These are phyloP conservation scores for Solanum aculeatissimum DNA, from an alignment of 305 asterid genomes.

Conservation along the genomic window DNA sequence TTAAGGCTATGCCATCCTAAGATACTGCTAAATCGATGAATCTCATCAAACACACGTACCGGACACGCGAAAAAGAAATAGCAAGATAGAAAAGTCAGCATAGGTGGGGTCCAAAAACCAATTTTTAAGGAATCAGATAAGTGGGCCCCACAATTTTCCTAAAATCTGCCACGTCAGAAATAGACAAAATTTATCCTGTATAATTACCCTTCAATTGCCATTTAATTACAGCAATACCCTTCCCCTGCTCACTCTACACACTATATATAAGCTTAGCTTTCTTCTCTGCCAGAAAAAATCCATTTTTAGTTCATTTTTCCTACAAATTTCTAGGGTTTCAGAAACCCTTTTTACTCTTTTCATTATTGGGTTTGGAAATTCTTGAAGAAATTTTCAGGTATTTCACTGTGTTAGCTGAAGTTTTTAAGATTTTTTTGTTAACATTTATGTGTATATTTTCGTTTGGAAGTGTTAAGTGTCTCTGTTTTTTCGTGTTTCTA, in stretches of 20 bases:
- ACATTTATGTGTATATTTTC: background rate
- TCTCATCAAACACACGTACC: no score
- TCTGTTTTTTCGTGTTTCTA: background rate
- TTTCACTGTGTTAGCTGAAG: background rate
- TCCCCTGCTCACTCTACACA: background rate
- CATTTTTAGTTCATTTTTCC: background rate
- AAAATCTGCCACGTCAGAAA: background rate
- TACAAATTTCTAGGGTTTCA: background rate
- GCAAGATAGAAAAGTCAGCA: no score
- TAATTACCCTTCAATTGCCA: background rate
- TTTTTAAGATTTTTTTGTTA: background rate
- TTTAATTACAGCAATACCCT: background rate
- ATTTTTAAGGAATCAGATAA: background rate
- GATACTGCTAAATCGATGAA: no score
- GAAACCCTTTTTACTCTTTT: background rate
- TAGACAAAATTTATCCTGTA: background rate
- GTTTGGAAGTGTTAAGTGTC: background rate
- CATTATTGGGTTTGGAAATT: background rate
- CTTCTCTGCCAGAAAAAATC: background rate
- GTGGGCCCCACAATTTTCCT: background rate
- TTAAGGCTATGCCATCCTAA: no score
- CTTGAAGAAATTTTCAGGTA: background rate
- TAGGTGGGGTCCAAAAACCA: background rate
- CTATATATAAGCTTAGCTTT: background rate
- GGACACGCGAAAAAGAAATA: no score